Evolutionary conservation across 2,329 filamentous ascomycete species (phyloP), one percentile per base, ranked within the genome.

Genomic region (Colletotrichum acutatum): DNA sequence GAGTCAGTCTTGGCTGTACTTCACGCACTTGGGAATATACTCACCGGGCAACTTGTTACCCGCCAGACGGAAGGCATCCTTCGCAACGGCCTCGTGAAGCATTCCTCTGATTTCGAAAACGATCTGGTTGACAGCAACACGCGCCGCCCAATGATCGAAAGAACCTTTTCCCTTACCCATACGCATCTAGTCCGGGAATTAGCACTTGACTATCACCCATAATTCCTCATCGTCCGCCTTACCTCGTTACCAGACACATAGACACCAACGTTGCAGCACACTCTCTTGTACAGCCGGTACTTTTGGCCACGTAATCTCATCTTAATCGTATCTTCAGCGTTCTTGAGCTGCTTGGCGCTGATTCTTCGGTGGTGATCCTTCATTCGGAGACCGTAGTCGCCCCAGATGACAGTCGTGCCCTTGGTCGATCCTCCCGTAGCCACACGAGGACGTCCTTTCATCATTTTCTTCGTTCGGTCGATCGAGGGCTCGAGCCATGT

Each of bases 81-180:
- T 91, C 26, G 94, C 95, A 76, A 99, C 91, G 85, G 98, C 94
- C 86, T 99, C 97, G 89, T 99, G 97, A 75, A 98, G 81, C 78
- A 95, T 90, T 58, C 97, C 97, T 83, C 95, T 95, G 77, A 99
- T 85, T 84, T 99, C 97, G 77, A 99, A 97, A 24, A 98, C 87
- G 61, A 99, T 91, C 82, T 97, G 94, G 84, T 94, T 98, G 64
- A 98, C 94, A 9, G 95, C 91, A 77, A 98, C 92, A 83, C 96
- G 91, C 26, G 93, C 91, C 5, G 96, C 95, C 97, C 97, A 99
- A 81, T 97, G 94, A 82, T 99, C 97, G 81, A 99, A 98, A 75
- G 92, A 94, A 78, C 97, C 97, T 83, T 99, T 99, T 84, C 97
- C 97, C 85, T 98, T 99, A 82, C 97, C 97, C 97, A 99, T 99